Conservation (phyloP, 2,329 filamentous ascomycete genomes). For the Phaeoacremonium minimum region DNA sequence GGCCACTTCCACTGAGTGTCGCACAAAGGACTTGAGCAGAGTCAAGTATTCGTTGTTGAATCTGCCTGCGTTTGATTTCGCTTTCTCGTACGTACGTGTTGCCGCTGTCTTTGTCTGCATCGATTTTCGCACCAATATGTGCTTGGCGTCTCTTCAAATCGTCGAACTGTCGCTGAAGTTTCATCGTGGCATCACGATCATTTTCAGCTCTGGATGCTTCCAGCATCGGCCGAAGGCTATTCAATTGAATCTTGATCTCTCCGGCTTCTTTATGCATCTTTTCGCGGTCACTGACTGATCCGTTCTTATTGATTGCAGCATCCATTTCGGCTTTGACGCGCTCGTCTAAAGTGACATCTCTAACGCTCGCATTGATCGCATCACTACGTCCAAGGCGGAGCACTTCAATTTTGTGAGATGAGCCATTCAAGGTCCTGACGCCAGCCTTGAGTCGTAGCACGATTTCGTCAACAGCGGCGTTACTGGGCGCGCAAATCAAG, state of each 20-base stretch:
- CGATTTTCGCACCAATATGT: constrained; percentile 76
- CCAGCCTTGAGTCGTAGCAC: constrained; percentile 89
- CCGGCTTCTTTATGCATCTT: constrained; percentile 60
- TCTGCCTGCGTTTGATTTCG: constrained; percentile 76
- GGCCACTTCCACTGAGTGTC: constrained; percentile 90
- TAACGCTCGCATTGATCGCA: constrained; percentile 83
- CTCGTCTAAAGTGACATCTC: constrained; percentile 90
- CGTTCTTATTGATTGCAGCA: constrained; percentile 52
- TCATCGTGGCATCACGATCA: constrained; percentile 41
- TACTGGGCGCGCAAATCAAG: constrained; percentile 95
- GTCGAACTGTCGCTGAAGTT: constrained; percentile 73
- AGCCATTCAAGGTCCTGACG: constrained; percentile 71
- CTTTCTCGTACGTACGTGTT: constrained; percentile 77
- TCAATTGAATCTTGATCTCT: constrained; percentile 72
- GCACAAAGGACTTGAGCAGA: constrained; percentile 90
- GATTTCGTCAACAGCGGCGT: constrained; percentile 93
- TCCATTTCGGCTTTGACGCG: constrained; percentile 74
- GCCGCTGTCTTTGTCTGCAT: constrained; percentile 80
- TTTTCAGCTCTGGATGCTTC: constrained; percentile 59
- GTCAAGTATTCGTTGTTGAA: constrained; percentile 89
- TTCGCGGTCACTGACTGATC: constrained; percentile 51
- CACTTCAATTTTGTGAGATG: constrained; percentile 73
- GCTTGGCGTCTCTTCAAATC: constrained; percentile 70
- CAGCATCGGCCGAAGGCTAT: constrained; percentile 65
- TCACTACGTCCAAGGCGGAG: constrained; percentile 87